phyloP scores from a whole-genome alignment of 257 asterid genomes.

The Henckelia pumila region DNA sequence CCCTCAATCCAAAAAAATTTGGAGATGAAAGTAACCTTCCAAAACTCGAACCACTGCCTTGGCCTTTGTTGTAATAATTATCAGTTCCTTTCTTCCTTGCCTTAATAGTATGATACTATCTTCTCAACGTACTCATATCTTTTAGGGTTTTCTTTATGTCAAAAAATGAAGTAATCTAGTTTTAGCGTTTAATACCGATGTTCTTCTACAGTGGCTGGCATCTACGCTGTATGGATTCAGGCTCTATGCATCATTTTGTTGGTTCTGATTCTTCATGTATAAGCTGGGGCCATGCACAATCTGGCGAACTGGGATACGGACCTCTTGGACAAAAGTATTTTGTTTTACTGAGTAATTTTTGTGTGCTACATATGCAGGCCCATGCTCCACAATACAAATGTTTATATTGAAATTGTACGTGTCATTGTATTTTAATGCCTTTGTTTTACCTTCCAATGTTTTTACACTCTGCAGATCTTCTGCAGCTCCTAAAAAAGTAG shows the following conservation, averaged over 20 bases:
- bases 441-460: conserved; percentile 12
- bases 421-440: conserved; percentile 12
- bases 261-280: conserved; percentile 99
- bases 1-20: not conserved
- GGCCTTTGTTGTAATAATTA: conserved; percentile 5
- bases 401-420: not conserved
- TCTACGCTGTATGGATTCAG: conserved; percentile 94
- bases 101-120: not conserved
- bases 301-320: conserved; percentile 97
- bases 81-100: not conserved
- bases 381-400: not conserved
- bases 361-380: conserved; percentile 17
- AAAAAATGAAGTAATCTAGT: not conserved
- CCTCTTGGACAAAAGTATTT: conserved; percentile 83
- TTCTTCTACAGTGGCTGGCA: conserved; percentile 76
- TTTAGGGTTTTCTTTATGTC: conserved; percentile 1
- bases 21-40: not conserved
- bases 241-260: conserved; percentile 83
- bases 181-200: conserved; percentile 1
- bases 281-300: conserved; percentile 97
- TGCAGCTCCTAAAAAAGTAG: conserved; percentile 88
- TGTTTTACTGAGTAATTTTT: conserved; percentile 22
- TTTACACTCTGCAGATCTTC: conserved; percentile 62
- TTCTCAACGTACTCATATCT: conserved; percentile 2
- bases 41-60: not conserved